Evolutionary conservation across 177 flowering plant species (phyloP), one percentile per base, ranked within the genome.

Genomic region (Vitis hybrid): DNA sequence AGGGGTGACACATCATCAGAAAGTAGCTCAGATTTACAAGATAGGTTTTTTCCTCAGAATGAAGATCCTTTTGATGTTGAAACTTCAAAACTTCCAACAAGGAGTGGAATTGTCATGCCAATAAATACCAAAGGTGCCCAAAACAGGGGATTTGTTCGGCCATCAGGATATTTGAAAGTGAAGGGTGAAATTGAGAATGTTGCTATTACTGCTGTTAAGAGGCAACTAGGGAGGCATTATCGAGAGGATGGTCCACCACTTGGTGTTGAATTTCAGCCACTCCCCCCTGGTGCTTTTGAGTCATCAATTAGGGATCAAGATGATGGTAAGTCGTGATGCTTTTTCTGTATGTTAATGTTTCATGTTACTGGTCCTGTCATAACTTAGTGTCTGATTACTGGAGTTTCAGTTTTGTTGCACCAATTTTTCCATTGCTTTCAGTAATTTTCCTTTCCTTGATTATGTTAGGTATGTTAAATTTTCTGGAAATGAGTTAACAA

Each of bases 241-340:
- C 70, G 77, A 14, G 87, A 82, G 72, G 94, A 94, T 82, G 98
- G 98, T 65, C 98, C 98, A 51, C 87, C 81, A 32, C 90, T 94
- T 52, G 91, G 91, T 63, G 74, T 89, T 64, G 87, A 88, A 49
- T 94, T 93, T 81, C 82, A 94, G 56, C 84, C 89, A 35, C 93
- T 92, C 77, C 98, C 98, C 64, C 92, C 92, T 68, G 94, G 87
- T 72, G 97, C 98, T 69, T 94, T 94, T 85, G 91, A 89, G 74
- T 75, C 80, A 55, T 81, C 80, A 30, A 54, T 30, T 66, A 74
- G 49, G 65, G 72, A 78, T 56, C 71, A 71, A 52, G 66, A 59
- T 32, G 59, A 67, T 64, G 85, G 90, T 89, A 78, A 69, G 75
- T 63, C 6, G 10, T 58, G 6, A n/a, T 69, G 32, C 35, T 15